Percentiles rank a stretch among this genome's conserved stretches.
Evolutionary conservation across 345 rosid genomes (phyloP).

Genomic region (Cochlearia excelsa): DNA sequence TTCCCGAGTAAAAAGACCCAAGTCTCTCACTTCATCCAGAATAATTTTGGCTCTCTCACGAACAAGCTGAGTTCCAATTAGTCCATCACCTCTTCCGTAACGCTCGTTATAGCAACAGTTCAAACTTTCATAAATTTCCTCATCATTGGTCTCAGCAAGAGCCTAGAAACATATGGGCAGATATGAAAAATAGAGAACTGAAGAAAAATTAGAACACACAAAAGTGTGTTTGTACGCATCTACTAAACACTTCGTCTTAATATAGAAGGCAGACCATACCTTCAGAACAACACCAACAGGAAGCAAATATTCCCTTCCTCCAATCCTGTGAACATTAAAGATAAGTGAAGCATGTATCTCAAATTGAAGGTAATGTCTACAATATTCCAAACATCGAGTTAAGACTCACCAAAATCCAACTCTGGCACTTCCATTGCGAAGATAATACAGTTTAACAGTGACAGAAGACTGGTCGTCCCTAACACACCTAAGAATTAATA

Average conservation of each 20-base stretch:
- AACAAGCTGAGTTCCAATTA: constrained; percentile 74
- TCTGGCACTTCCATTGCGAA: constrained; percentile 90
- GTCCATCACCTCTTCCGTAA: constrained; percentile 60
- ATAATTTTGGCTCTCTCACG: constrained; percentile 87
- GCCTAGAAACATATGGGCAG: constrained; percentile 49
- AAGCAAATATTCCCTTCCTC: constrained; percentile 80
- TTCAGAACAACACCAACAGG: constrained; percentile 86
- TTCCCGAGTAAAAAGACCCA: constrained; percentile 63
- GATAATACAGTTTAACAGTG: constrained; percentile 75
- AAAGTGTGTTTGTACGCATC: background rate
- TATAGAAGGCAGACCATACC: constrained; percentile 41
- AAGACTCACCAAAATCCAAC: constrained; percentile 89
- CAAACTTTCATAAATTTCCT: constrained; percentile 67
- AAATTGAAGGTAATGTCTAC: constrained; percentile 23
- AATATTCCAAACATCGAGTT: constrained; percentile 14
- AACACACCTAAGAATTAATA: constrained; percentile 62
- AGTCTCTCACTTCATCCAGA: constrained; percentile 72
- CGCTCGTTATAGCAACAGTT: constrained; percentile 57
- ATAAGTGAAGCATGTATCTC: constrained; percentile 23
- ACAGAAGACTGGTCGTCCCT: constrained; percentile 83
- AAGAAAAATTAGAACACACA: background rate
- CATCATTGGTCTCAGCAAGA: constrained; percentile 68
- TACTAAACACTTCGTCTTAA: background rate
- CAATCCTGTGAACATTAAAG: constrained; percentile 57
- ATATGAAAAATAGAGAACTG: background rate